phyloP scores from a whole-genome alignment of 768 basidiomycete genomes.

The Agaricus subrufescens region DNA sequence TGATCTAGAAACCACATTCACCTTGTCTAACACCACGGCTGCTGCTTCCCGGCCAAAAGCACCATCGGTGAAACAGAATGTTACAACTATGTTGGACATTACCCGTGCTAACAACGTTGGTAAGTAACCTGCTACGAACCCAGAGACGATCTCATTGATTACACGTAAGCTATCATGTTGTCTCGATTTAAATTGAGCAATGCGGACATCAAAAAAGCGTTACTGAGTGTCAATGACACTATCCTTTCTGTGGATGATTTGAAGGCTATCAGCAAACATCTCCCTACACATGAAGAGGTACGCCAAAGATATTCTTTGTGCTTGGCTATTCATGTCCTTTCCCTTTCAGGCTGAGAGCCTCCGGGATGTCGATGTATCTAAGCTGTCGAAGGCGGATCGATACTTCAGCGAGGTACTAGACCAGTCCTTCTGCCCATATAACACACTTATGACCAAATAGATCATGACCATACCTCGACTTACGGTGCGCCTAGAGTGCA shows the following conservation, averaged over 20 bases:
- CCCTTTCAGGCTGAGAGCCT: conserved; percentile 52
- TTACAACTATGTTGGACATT: conserved; percentile 73
- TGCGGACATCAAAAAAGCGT: conserved; percentile 61
- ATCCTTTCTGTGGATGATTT: conserved; percentile 71
- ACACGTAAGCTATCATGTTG: conserved; percentile 71
- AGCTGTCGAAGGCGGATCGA: conserved; percentile 79
- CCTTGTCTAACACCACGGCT: conserved; percentile 43
- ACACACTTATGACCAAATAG: conserved; percentile 28
- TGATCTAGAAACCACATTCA: conserved; percentile 74
- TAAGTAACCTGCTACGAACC: conserved; percentile 23
- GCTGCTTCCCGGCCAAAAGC: conserved; percentile 34
- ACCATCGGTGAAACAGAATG: conserved; percentile 42
- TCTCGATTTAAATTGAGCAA: conserved; percentile 65
- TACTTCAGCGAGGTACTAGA: conserved; percentile 66
- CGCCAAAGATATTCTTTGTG: conserved; percentile 4
- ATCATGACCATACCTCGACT: conserved; percentile 78
- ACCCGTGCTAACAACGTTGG: conserved; percentile 83
- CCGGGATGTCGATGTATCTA: conserved; percentile 64
- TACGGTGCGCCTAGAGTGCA: conserved; percentile 67
- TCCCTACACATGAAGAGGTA: conserved; percentile 84
- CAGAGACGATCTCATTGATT: not conserved
- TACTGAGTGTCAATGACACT: conserved; percentile 69
- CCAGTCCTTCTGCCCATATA: not conserved
- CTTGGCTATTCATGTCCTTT: not conserved
- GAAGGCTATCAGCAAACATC: conserved; percentile 64